Percentiles rank a stretch among this genome's conserved stretches.
Conservation (phyloP, 2,329 filamentous ascomycete species). For the Clarireedia paspali region DNA sequence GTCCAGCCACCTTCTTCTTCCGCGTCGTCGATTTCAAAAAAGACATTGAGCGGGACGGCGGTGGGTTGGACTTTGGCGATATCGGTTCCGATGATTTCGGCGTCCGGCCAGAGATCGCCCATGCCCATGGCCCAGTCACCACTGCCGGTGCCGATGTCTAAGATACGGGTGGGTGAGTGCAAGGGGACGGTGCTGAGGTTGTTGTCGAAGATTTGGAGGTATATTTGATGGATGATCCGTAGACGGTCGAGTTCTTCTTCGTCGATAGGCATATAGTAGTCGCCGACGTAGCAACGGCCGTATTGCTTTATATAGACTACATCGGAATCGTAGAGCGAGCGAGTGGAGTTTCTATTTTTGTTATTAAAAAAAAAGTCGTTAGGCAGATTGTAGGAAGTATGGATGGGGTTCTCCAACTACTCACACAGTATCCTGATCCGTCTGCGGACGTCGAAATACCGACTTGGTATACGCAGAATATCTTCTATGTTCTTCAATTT, state of each 20-base stretch:
- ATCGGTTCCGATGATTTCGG: constrained; percentile 51
- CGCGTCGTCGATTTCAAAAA: constrained; percentile 58
- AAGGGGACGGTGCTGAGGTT: constrained; percentile 29
- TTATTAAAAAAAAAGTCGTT: not conserved
- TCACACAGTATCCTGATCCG: constrained; percentile 13
- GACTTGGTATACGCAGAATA: constrained; percentile 5
- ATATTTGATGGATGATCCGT: constrained; percentile 25
- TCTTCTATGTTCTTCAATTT: not conserved
- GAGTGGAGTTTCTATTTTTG: constrained; percentile 24
- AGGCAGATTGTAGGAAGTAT: not conserved
- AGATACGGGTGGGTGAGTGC: constrained; percentile 33
- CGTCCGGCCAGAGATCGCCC: constrained; percentile 39
- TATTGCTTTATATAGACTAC: constrained; percentile 37
- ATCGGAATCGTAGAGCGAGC: constrained; percentile 26
- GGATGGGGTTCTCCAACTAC: not conserved
- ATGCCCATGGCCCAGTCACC: constrained; percentile 58
- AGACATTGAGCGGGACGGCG: constrained; percentile 53
- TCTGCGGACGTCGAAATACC: constrained; percentile 7
- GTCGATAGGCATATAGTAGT: constrained; percentile 33
- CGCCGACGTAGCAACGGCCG: constrained; percentile 41
- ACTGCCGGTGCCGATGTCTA: constrained; percentile 48
- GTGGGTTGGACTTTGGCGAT: constrained; percentile 51
- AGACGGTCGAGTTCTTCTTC: constrained; percentile 27
- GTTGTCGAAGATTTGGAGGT: constrained; percentile 20
- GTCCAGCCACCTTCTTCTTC: constrained; percentile 36